Evolutionary conservation across 1,284 basidiomycete species (phyloP).

Genomic region (Ustilago tritici): DNA sequence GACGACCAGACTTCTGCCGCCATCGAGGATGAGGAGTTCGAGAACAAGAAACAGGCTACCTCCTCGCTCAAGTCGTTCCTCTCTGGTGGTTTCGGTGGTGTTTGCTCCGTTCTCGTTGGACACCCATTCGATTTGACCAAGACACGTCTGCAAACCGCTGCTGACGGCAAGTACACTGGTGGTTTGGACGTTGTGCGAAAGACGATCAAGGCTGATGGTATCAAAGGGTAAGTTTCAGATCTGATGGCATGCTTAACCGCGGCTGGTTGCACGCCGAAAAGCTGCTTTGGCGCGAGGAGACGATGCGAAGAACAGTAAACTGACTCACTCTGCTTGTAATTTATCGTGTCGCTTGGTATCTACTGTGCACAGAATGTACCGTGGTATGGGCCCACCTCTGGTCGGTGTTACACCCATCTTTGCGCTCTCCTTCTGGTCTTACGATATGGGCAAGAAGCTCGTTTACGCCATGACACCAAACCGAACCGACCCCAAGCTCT

Average conservation of each 20-base stretch:
- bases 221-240: constrained; percentile 76
- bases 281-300: neutral
- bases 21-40: constrained; percentile 55
- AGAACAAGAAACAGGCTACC: constrained; percentile 60
- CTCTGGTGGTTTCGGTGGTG: constrained; percentile 87
- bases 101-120: constrained; percentile 87
- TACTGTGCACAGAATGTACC: constrained; percentile 79
- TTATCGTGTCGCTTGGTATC: neutral
- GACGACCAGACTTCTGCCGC: constrained; percentile 58
- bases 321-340: neutral
- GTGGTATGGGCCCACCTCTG: constrained; percentile 95
- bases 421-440: constrained; percentile 98
- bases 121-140: constrained; percentile 98
- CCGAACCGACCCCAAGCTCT: constrained; percentile 77
- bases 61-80: constrained; percentile 68
- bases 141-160: constrained; percentile 89
- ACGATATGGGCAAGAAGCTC: constrained; percentile 91
- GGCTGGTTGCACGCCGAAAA: neutral
- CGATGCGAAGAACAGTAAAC: neutral
- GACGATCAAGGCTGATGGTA: constrained; percentile 87
- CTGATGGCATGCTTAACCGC: neutral
- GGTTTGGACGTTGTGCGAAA: constrained; percentile 93
- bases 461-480: constrained; percentile 78
- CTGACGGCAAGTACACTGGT: constrained; percentile 89
- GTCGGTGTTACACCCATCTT: constrained; percentile 98